These are phyloP conservation scores for Populus nigra DNA, from an alignment of 345 rosid genomes.

Conservation along the genomic window DNA sequence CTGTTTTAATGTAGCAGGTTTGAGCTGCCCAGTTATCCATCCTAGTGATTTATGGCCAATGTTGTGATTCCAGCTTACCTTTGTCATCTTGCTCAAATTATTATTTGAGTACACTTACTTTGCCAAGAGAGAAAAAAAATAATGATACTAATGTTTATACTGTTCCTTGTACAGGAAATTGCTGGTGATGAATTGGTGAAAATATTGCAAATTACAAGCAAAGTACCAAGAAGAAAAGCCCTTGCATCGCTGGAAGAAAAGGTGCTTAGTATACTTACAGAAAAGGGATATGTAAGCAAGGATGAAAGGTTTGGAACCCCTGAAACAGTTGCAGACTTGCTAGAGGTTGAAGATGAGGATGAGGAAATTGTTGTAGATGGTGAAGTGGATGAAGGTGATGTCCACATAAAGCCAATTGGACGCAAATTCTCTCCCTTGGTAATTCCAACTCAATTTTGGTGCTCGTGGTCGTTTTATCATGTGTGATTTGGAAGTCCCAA, in stretches of 20 bases:
- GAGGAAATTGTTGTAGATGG: slow-evolving; percentile 97
- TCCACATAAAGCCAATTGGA: slow-evolving; percentile 83
- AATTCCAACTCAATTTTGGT: slow-evolving; percentile 22
- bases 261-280: slow-evolving; percentile 71
- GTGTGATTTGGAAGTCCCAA: neutral
- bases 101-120: neutral
- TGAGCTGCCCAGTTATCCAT: neutral
- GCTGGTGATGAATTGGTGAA: slow-evolving; percentile 72
- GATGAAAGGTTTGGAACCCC: slow-evolving; percentile 46
- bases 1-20: neutral
- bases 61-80: slow-evolving; percentile 1
- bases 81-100: neutral
- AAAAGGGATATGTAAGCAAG: slow-evolving; percentile 77
- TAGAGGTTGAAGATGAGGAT: slow-evolving; percentile 94
- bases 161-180: slow-evolving; percentile 57
- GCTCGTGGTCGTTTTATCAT: slow-evolving; percentile 6
- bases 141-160: slow-evolving; percentile 1
- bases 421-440: slow-evolving; percentile 73
- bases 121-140: neutral
- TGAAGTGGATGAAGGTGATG: slow-evolving; percentile 98
- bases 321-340: slow-evolving; percentile 61
- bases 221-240: slow-evolving; percentile 90
- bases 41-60: neutral
- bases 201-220: slow-evolving; percentile 72
- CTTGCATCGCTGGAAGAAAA: slow-evolving; percentile 76